phyloP scores from a whole-genome alignment of 371 early-diverging fungal species.

The Apophysomyces variabilis region DNA sequence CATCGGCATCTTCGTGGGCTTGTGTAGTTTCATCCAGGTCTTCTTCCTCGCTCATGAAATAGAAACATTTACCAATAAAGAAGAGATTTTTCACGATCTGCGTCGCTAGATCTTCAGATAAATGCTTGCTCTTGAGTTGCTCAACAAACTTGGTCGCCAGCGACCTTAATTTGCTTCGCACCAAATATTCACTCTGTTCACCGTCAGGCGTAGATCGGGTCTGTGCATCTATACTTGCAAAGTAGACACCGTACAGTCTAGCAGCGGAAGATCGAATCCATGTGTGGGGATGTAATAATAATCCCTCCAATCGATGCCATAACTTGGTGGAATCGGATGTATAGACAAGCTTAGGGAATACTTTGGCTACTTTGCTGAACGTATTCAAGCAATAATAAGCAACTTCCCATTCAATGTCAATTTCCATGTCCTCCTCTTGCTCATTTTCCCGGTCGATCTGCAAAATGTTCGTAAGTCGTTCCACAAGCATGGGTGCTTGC shows the following conservation, averaged over 20 bases:
- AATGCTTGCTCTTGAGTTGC: conserved; percentile 74
- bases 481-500: conserved; percentile 57
- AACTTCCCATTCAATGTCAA: conserved; percentile 79
- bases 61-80: conserved; percentile 85
- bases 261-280: conserved; percentile 84
- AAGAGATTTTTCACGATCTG: conserved; percentile 94
- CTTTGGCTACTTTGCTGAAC: conserved; percentile 67
- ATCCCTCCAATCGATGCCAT: conserved; percentile 65
- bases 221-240: conserved; percentile 66
- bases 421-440: conserved; percentile 55
- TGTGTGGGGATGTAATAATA: conserved; percentile 82
- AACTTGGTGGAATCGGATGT: conserved; percentile 40
- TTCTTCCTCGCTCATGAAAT: conserved; percentile 47
- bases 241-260: conserved; percentile 79
- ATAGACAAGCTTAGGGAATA: conserved; percentile 58
- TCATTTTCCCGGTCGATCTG: conserved; percentile 41
- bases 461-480: conserved; percentile 50
- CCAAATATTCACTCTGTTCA: conserved; percentile 39
- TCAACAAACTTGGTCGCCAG: conserved; percentile 66
- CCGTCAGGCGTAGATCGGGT: conserved; percentile 45
- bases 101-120: conserved; percentile 81
- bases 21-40: conserved; percentile 45
- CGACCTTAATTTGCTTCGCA: conserved; percentile 51
- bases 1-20: conserved; percentile 35
- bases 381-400: conserved; percentile 83